These are phyloP conservation scores for Penicillium longicatenatum DNA, from an alignment of 495 filamentous ascomycete species.

Conservation along the genomic window DNA sequence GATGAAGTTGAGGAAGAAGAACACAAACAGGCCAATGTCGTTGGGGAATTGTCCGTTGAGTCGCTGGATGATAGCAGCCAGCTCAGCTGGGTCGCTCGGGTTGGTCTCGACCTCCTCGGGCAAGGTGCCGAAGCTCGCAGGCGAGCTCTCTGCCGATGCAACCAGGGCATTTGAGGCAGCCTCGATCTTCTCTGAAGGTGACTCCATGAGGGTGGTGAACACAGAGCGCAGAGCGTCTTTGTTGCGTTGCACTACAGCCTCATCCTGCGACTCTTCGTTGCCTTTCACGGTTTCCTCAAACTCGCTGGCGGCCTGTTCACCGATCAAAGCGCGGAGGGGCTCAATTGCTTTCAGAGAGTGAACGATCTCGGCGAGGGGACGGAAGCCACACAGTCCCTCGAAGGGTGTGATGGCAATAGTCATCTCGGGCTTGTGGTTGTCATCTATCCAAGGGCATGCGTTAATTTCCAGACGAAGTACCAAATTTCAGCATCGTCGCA, in stretches of 20 bases:
- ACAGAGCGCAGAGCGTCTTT: conserved; percentile 75
- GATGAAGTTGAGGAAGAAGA: conserved; percentile 83
- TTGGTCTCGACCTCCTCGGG: conserved; percentile 38
- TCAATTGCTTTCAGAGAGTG: conserved; percentile 80
- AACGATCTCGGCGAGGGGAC: conserved; percentile 79
- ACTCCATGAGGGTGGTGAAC: conserved; percentile 81
- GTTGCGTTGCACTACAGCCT: conserved; percentile 61
- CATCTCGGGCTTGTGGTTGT: conserved; percentile 99
- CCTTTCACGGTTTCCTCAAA: conserved; percentile 71
- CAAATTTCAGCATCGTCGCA: background rate
- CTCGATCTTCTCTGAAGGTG: conserved; percentile 64
- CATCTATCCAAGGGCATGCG: conserved; percentile 54
- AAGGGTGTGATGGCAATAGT: conserved; percentile 95
- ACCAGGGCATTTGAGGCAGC: conserved; percentile 67
- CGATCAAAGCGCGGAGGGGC: conserved; percentile 74
- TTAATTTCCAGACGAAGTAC: background rate
- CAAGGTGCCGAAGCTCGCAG: conserved; percentile 43
- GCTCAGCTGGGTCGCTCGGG: conserved; percentile 49
- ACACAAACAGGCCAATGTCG: conserved; percentile 76
- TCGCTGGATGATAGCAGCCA: conserved; percentile 74
- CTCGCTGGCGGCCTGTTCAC: conserved; percentile 61
- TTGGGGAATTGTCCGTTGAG: conserved; percentile 76
- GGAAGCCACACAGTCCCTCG: conserved; percentile 94
- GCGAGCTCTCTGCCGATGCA: conserved; percentile 60
- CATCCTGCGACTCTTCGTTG: conserved; percentile 61